Percentiles rank a stretch among this genome's conserved stretches.
These are phyloP conservation scores for Oxyria digyna DNA, from an alignment of 148 eudicot genomes.

Conservation along the genomic window DNA sequence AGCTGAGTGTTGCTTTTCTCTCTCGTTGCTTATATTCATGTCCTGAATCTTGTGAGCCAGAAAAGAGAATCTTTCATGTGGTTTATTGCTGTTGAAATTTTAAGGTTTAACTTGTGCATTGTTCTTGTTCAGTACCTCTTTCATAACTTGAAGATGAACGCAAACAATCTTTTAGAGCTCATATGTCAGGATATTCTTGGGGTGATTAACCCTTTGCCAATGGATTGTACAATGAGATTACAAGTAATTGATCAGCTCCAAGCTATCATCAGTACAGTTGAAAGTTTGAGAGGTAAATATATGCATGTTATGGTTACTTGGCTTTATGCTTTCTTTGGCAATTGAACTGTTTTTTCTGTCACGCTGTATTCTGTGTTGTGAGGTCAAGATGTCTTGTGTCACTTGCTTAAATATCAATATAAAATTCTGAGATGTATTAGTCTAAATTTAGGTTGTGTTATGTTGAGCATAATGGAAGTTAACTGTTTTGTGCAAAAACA, in stretches of 20 bases:
- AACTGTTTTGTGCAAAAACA: background rate
- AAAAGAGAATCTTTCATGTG: background rate
- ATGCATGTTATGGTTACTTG: background rate
- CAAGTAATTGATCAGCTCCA: constrained; percentile 44
- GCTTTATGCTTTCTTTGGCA: background rate
- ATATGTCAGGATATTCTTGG: constrained; percentile 43
- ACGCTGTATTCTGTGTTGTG: background rate
- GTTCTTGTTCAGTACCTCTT: constrained; percentile 12
- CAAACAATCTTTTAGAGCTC: constrained; percentile 31
- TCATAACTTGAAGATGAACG: constrained; percentile 30
- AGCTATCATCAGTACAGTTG: constrained; percentile 40
- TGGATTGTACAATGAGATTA: constrained; percentile 51
- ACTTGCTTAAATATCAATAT: background rate
- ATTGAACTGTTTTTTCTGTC: background rate
- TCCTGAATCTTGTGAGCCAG: background rate
- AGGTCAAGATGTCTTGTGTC: background rate
- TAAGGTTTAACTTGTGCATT: background rate
- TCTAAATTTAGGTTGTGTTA: background rate
- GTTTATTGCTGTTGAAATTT: background rate
- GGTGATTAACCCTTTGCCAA: constrained; percentile 40
- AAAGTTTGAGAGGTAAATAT: constrained; percentile 69
- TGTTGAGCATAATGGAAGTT: background rate
- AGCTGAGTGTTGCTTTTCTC: background rate
- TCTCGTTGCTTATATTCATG: background rate
- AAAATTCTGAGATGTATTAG: background rate